A percentile compares a stretch with the other conserved stretches of the same genome.
Conservation (phyloP, 345 rosid genomes). For the Excoecaria agallocha region DNA sequence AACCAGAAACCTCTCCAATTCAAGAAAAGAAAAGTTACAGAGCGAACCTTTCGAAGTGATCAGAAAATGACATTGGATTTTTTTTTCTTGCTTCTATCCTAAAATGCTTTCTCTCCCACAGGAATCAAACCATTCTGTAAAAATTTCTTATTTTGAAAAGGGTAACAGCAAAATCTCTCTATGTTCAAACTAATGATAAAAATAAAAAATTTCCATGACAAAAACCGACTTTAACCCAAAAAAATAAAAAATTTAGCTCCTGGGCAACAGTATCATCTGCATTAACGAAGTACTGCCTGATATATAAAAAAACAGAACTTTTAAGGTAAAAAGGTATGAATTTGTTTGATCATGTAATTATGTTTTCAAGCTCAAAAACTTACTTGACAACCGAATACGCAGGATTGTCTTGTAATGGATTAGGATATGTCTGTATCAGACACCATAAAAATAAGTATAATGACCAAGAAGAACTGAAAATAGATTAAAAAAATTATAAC, state of each 20-base stretch:
- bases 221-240: too few relatives aligned
- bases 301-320: slow-evolving; percentile 14
- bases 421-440: slow-evolving; percentile 50
- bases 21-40: background rate
- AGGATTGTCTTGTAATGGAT: slow-evolving; percentile 87
- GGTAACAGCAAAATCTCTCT: too few relatives aligned
- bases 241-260: slow-evolving; percentile 52
- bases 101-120: slow-evolving; percentile 3
- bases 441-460: background rate
- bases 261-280: slow-evolving; percentile 75
- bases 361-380: slow-evolving; percentile 20
- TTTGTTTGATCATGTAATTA: background rate
- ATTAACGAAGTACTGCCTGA: slow-evolving; percentile 87
- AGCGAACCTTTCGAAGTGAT: too few relatives aligned
- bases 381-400: slow-evolving; percentile 87
- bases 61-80: too few relatives aligned
- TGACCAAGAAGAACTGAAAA: background rate
- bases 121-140: too few relatives aligned
- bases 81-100: too few relatives aligned
- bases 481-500: too few relatives aligned
- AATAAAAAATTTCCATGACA: too few relatives aligned
- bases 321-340: background rate
- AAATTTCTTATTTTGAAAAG: too few relatives aligned
- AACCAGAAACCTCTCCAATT: background rate
- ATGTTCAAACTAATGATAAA: too few relatives aligned